These are phyloP conservation scores for Euclidium syriacum DNA, from an alignment of 345 rosid species.

Conservation along the genomic window DNA sequence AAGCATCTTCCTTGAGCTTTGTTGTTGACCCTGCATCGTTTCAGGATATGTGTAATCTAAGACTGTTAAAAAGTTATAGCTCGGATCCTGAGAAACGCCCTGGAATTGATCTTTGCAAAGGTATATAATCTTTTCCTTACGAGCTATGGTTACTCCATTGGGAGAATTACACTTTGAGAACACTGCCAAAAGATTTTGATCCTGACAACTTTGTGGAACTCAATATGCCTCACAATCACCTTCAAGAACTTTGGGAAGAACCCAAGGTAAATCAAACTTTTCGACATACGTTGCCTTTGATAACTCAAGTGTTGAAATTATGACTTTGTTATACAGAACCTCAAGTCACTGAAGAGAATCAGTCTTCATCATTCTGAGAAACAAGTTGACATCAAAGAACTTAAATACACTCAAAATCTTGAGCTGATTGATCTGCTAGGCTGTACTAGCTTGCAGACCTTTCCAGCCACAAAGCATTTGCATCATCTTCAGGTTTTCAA, in stretches of 20 bases:
- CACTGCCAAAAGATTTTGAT: slow-evolving; percentile 10
- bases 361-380: slow-evolving; percentile 4
- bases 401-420: background rate
- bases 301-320: background rate
- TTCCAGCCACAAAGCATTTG: background rate
- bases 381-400: background rate
- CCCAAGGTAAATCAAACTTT: background rate
- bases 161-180: background rate
- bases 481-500: slow-evolving; percentile 8
- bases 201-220: background rate
- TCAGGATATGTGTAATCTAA: background rate
- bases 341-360: background rate
- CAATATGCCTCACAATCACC: background rate
- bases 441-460: slow-evolving; percentile 5
- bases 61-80: slow-evolving; percentile 5
- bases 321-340: background rate
- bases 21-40: background rate
- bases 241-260: slow-evolving; percentile 1
- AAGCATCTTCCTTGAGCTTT: background rate
- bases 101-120: background rate
- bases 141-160: slow-evolving; percentile 14
- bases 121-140: background rate
- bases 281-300: too few species aligned
- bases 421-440: slow-evolving; percentile 4
- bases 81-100: background rate